Evolutionary conservation across 1,284 basidiomycete species (phyloP).

Genomic region (Pseudozyma thailandica): DNA sequence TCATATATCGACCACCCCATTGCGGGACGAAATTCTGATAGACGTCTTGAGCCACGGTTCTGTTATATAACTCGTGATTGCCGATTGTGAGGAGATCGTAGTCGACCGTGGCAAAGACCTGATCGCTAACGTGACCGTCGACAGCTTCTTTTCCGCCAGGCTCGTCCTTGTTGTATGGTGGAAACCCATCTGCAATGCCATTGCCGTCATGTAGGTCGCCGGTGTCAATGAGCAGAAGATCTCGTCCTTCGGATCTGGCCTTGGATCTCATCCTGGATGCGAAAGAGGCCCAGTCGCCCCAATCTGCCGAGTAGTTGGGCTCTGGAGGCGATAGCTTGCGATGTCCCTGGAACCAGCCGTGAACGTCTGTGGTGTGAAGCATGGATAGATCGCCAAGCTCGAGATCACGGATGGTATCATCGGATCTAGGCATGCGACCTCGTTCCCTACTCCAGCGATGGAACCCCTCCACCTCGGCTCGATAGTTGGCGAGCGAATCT

Average conservation of each 20-base stretch:
- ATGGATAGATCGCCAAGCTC: conserved; percentile 82
- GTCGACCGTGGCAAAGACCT: conserved; percentile 75
- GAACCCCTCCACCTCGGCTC: conserved; percentile 47
- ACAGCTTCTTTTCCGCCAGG: conserved; percentile 50
- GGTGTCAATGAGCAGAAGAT: conserved; percentile 65
- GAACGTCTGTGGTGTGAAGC: conserved; percentile 83
- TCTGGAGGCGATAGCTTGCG: conserved; percentile 64
- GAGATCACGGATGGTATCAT: conserved; percentile 70
- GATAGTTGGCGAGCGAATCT: conserved; percentile 33
- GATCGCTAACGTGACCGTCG: conserved; percentile 61
- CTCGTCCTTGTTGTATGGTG: conserved; percentile 40
- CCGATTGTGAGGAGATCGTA: conserved; percentile 88
- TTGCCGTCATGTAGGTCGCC: conserved; percentile 66
- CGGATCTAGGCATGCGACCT: conserved; percentile 53
- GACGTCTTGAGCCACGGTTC: conserved; percentile 80
- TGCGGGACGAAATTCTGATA: conserved; percentile 80
- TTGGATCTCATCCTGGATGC: conserved; percentile 60
- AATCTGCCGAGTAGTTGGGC: conserved; percentile 63
- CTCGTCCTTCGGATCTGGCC: conserved; percentile 56
- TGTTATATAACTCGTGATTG: conserved; percentile 88
- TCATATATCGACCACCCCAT: conserved; percentile 62
- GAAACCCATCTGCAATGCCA: conserved; percentile 63
- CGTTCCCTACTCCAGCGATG: conserved; percentile 44
- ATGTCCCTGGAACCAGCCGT: conserved; percentile 71
- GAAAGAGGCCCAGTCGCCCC: conserved; percentile 68